Evolutionary conservation across 495 filamentous ascomycete genomes (phyloP).

Genomic region (Durotheca rogersii): DNA sequence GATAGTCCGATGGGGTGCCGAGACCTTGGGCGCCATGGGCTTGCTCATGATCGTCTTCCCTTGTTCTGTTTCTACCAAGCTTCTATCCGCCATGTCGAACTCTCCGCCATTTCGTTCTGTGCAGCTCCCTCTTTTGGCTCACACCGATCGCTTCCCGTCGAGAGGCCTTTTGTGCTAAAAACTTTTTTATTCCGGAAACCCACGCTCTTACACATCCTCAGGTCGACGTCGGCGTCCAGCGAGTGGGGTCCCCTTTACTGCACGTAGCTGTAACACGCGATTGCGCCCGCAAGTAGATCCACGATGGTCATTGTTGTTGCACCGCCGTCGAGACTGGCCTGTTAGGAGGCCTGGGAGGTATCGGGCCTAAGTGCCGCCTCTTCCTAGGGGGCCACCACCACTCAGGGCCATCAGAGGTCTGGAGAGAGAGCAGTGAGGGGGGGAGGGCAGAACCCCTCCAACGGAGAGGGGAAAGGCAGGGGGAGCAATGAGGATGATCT

Average conservation of each 20-base stretch:
- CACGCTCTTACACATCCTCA: constrained; percentile 19
- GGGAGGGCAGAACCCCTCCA: constrained; percentile 8
- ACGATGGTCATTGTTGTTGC: constrained; percentile 15
- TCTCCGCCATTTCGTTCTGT: constrained; percentile 33
- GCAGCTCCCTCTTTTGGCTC: constrained; percentile 37
- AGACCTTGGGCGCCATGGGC: constrained; percentile 21
- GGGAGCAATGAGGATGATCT: constrained; percentile 18
- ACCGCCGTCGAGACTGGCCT: constrained; percentile 15
- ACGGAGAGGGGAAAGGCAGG: constrained; percentile 10
- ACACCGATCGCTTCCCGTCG: constrained; percentile 24
- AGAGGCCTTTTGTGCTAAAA: constrained; percentile 12
- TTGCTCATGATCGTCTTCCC: constrained; percentile 12
- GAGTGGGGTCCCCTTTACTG: constrained; percentile 24
- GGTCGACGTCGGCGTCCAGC: constrained; percentile 9
- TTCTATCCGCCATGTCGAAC: constrained; percentile 38
- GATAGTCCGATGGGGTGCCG: constrained; percentile 18
- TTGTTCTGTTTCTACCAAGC: constrained; percentile 32
- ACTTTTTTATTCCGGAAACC: neutral
- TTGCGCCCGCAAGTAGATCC: constrained; percentile 25
- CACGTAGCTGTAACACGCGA: constrained; percentile 26
- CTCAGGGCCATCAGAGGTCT: constrained; percentile 12
- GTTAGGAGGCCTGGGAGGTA: constrained; percentile 12
- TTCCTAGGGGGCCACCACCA: too few relatives aligned
- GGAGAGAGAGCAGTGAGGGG: constrained; percentile 13
- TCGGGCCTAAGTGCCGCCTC: constrained; percentile 22